Evolutionary conservation across 164 flowering plant genomes (phyloP).

Genomic region (Dillenia turbinata): DNA sequence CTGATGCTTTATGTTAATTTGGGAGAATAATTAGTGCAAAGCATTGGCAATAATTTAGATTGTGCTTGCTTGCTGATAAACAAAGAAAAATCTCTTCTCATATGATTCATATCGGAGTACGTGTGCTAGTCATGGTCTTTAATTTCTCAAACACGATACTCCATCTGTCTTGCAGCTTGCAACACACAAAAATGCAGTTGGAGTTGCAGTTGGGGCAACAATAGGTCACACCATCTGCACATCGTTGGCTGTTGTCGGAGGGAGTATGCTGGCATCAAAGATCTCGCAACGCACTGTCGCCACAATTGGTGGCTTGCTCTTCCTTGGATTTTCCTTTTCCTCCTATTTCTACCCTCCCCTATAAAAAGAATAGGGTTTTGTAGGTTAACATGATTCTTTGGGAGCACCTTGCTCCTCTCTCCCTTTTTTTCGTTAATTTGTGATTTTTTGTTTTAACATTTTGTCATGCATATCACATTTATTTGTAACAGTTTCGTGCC

Average conservation of each 20-base stretch:
- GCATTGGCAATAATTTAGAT: too few species aligned
- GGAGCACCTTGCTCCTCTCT: neutral
- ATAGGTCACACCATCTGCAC: constrained; percentile 94
- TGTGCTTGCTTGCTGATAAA: too few species aligned
- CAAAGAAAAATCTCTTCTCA: too few species aligned
- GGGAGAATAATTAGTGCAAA: too few species aligned
- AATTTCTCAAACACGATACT: neutral
- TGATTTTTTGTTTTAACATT: neutral
- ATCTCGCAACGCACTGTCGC: constrained; percentile 97
- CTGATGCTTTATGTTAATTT: too few species aligned
- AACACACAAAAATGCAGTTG: constrained; percentile 94
- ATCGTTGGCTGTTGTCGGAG: constrained; percentile 95
- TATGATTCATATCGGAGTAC: too few species aligned
- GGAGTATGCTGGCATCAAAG: constrained; percentile 98
- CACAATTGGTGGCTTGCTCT: constrained; percentile 86
- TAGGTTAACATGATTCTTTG: constrained; percentile 23
- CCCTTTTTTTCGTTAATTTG: neutral
- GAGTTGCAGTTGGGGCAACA: constrained; percentile 93
- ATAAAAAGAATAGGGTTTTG: constrained; percentile 15
- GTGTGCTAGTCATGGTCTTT: too few species aligned
- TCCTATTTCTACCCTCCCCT: constrained; percentile 97
- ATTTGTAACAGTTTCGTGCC: too few species aligned
- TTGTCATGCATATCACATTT: neutral
- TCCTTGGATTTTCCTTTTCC: constrained; percentile 87
- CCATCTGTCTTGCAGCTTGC: constrained; percentile 61